Base-by-base conservation (phyloP, 805 yeast genomes). In the Wickerhamomyces xylosicus region DNA sequence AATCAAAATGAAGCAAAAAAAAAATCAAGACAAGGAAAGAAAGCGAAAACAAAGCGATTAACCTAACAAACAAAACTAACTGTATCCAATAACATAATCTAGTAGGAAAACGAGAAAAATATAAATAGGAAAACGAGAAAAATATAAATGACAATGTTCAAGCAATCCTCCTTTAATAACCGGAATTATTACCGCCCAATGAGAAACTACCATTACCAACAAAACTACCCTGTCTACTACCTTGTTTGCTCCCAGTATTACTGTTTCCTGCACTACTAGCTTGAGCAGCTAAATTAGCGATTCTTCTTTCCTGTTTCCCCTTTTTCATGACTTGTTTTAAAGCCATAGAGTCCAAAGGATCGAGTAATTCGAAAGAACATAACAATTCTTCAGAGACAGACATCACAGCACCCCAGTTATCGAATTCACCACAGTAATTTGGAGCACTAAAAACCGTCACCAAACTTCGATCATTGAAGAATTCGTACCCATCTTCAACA, bases 331-430 rank as follows among this genome's bases (percentile, higher is more conserved):
- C 92, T 58, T 85, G 95, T 56, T 90, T 89, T 61, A 92, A 72
- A 4, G 96, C 96, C 16, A 83, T 81, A 37, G 94, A 76, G 62
- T 90, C 97, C 50, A 92, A 68, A 8, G 98, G 98, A 61, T 92
- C 96, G 42, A 90, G 67, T 39, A 90, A 71, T 64, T 84, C 92
- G 78, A 90, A 90, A 15, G 97, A 89, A 69, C 98, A 90, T 54
- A 90, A 71, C 56, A 90, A 74, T 62, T 90, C 80, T 66, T 92
- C 97, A 63, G 90, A 97, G 41, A 90, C 97, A 56, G 94, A 79
- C 98, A 90, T 90, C 97, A 92, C 90, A 33, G 98, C 98, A 57
- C 97, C 98, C 2, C 97, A 97, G 58, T 90, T 90, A 64, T 90
- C 98, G 59, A 90, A 90, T 64, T 92, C 97, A 54, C 98, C 98